Percentiles rank a stretch among this genome's conserved stretches.
Conservation (phyloP, 495 filamentous ascomycete species). For the Talaromyces ruber region DNA sequence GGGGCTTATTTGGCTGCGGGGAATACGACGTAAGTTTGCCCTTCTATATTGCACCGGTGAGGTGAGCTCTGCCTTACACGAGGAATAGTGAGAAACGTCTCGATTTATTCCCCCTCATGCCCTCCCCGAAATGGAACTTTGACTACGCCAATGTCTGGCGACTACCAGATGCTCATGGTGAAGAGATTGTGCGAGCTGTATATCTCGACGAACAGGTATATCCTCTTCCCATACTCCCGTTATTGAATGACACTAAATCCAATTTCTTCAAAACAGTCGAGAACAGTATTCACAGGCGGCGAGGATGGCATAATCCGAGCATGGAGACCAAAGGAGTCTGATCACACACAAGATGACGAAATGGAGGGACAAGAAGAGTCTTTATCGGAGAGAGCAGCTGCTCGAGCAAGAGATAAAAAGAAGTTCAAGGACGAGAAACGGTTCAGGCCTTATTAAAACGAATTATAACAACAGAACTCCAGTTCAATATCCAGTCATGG, state of each 20-base stretch:
- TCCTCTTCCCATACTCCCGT: slow-evolving; percentile 4
- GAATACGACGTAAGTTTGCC: slow-evolving; percentile 25
- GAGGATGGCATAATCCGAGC: slow-evolving; percentile 64
- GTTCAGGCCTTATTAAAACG: slow-evolving; percentile 30
- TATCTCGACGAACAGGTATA: slow-evolving; percentile 60
- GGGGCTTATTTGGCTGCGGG: slow-evolving; percentile 34
- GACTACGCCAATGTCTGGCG: slow-evolving; percentile 53
- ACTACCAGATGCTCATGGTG: slow-evolving; percentile 69
- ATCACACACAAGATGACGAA: slow-evolving; percentile 1
- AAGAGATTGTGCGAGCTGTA: slow-evolving; percentile 75
- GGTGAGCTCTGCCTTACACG: too few species aligned
- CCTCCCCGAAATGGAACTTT: slow-evolving; percentile 49
- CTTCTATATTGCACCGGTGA: neutral
- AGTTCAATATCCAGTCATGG: neutral
- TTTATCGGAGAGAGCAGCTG: slow-evolving; percentile 12
- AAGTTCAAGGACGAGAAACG: slow-evolving; percentile 28
- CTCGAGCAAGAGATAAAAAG: slow-evolving; percentile 30
- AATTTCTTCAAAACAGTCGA: slow-evolving; percentile 41
- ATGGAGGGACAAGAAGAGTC: slow-evolving; percentile 8
- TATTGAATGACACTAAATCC: too few species aligned
- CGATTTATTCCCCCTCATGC: slow-evolving; percentile 57
- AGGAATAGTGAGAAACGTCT: slow-evolving; percentile 51
- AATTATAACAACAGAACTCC: neutral
- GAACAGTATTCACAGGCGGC: slow-evolving; percentile 65
- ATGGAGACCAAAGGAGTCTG: slow-evolving; percentile 25